Evolutionary conservation across 179 eudicot species (phyloP).

Genomic region (Carnegiea gigantea): DNA sequence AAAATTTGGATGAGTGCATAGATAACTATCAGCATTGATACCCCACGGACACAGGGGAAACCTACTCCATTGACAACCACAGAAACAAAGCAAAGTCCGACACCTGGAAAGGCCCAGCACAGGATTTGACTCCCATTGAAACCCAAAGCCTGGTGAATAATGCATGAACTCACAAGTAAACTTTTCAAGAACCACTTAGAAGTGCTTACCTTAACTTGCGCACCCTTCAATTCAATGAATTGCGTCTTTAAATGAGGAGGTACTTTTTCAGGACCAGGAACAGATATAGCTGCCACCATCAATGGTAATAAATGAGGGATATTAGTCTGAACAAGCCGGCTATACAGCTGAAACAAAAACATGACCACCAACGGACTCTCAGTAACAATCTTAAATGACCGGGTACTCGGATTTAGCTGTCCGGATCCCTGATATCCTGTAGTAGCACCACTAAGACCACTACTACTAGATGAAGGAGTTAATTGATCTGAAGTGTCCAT

Average conservation of each 20-base stretch:
- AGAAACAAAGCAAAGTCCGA: not conserved
- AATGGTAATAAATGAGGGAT: slow-evolving; percentile 90
- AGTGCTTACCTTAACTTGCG: slow-evolving; percentile 79
- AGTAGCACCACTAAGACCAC: slow-evolving; percentile 36
- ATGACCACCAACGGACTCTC: slow-evolving; percentile 98
- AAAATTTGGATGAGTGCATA: too few relatives aligned
- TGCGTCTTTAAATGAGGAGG: slow-evolving; percentile 83
- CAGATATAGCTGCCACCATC: slow-evolving; percentile 94
- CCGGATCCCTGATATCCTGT: slow-evolving; percentile 60
- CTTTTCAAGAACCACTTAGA: not conserved
- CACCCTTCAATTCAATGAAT: slow-evolving; percentile 88
- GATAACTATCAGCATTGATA: too few relatives aligned
- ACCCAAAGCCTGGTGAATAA: not conserved
- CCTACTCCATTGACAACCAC: too few relatives aligned
- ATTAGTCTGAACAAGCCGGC: slow-evolving; percentile 93
- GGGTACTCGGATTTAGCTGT: slow-evolving; percentile 88
- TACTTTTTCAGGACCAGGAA: slow-evolving; percentile 94
- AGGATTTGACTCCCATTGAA: not conserved
- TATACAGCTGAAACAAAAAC: slow-evolving; percentile 92
- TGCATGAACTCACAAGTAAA: not conserved
- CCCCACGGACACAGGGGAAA: too few relatives aligned
- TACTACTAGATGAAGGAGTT: slow-evolving; percentile 40
- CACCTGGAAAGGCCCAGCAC: not conserved
- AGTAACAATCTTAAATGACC: slow-evolving; percentile 90
- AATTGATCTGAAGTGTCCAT: slow-evolving; percentile 73